These are phyloP conservation scores for Laguncularia racemosa DNA, from an alignment of 345 rosid species.

Conservation along the genomic window DNA sequence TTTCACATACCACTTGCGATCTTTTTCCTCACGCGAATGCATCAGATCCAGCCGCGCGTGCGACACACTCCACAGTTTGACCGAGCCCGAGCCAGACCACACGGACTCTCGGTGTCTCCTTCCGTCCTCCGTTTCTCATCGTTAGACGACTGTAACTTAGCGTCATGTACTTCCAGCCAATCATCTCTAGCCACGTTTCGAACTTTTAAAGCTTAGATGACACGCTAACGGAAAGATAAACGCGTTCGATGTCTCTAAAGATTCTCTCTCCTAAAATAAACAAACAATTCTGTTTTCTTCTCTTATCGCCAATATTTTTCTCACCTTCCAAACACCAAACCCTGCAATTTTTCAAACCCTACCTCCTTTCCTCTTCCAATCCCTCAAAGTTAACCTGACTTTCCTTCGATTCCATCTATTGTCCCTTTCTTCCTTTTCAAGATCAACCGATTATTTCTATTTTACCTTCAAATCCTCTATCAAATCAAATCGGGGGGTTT, in stretches of 20 bases:
- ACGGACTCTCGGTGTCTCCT: too few species aligned
- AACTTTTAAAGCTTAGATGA: not conserved
- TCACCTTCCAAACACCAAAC: not conserved
- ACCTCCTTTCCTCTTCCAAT: too few species aligned
- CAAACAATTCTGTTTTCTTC: not conserved
- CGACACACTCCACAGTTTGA: not conserved
- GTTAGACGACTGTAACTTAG: not conserved
- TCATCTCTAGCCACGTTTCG: constrained; percentile 14
- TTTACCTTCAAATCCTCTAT: not conserved
- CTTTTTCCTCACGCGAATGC: constrained; percentile 7
- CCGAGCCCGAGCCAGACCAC: constrained; percentile 5
- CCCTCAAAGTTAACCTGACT: not conserved
- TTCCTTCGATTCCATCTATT: not conserved
- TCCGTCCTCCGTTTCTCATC: not conserved
- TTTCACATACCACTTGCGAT: not conserved
- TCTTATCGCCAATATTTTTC: not conserved
- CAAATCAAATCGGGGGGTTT: not conserved
- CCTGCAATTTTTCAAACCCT: too few species aligned
- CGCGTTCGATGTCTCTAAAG: constrained; percentile 25
- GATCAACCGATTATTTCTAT: not conserved
- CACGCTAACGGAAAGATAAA: constrained; percentile 17
- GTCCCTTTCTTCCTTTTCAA: not conserved
- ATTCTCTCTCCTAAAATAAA: too few species aligned
- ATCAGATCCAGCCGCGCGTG: not conserved
- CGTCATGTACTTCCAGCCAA: constrained; percentile 3